Evolutionary conservation across 2,329 filamentous ascomycete species (phyloP).

Genomic region (Allantophomopsis cytisporea): DNA sequence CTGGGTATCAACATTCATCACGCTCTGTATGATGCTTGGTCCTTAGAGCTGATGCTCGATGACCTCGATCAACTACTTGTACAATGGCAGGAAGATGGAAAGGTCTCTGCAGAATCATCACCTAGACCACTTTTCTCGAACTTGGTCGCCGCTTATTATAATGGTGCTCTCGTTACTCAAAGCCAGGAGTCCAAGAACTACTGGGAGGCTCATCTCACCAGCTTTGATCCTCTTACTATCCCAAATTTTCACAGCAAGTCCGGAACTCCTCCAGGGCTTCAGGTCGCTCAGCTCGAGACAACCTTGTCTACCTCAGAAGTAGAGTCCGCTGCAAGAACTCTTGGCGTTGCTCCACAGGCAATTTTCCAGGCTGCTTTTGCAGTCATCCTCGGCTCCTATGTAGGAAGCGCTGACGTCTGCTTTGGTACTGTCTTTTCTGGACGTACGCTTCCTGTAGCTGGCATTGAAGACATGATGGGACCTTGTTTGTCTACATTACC

Average conservation of each 20-base stretch:
- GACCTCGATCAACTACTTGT: conserved; percentile 42
- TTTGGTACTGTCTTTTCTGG: conserved; percentile 77
- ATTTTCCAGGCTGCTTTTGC: conserved; percentile 63
- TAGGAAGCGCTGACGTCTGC: conserved; percentile 50
- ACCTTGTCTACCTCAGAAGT: conserved; percentile 17
- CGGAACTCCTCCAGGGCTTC: conserved; percentile 14
- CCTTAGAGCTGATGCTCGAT: conserved; percentile 57
- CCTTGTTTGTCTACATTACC: conserved; percentile 71
- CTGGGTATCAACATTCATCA: conserved; percentile 52
- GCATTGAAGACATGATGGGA: conserved; percentile 62
- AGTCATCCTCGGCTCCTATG: conserved; percentile 50
- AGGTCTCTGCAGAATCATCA: neutral
- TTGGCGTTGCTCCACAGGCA: conserved; percentile 42
- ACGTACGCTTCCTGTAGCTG: conserved; percentile 55
- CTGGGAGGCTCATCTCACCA: conserved; percentile 55
- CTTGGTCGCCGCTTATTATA: conserved; percentile 36
- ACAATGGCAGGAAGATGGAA: neutral
- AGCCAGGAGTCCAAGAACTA: conserved; percentile 38
- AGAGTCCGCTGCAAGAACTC: conserved; percentile 9
- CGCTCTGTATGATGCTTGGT: conserved; percentile 89
- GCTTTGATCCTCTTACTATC: conserved; percentile 36
- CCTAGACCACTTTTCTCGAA: conserved; percentile 44
- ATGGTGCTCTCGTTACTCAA: conserved; percentile 10
- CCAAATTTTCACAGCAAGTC: conserved; percentile 40
- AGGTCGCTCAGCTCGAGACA: conserved; percentile 12